Evolutionary conservation across 257 asterid species (phyloP), one percentile per base, ranked within the genome.

Genomic region (Petrea volubilis): DNA sequence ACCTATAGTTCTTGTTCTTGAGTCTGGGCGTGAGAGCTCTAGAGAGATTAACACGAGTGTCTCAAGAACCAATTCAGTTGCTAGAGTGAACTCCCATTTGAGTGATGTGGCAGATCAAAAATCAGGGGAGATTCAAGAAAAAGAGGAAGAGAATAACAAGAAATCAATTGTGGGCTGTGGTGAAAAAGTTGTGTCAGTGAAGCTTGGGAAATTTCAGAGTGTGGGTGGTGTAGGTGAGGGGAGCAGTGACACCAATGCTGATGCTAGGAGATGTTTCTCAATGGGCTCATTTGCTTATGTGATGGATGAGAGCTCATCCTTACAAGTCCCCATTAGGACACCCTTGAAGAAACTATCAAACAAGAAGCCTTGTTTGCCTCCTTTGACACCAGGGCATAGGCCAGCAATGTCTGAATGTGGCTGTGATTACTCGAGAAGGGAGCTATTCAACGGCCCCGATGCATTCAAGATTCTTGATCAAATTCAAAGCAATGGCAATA

Each of bases 261-360:
- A 83, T 75, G 79, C 88, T 56, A 91, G 98, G 25, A 81, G 98
- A 58, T 93, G 98, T 67, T 89, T 91, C 64, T 93, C 98, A 0
- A 91, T 93, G 98, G 97, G 97, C 5, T 91, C 98, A 31, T 89
- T 93, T 76, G 98, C 97, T 31, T 93, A 93, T 72, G 80, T 93
- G 1, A 85, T 93, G 96, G 94, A 91, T 59, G 96, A 85, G 41
- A 86, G 75, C 17, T 71, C 90, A 13, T 55, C 86, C 49, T 77
- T 93, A 21, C 94, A 86, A 78, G 98, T 93, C 2, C 96, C 97
- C 0, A 87, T 93, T 51, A 83, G 86, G 61, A 85, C 96, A 33
- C 93, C 92, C 6, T 1, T 70, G 33, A 90, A 88, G 81, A 89
- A 87, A 66, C 84, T 71, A 17, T 14, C 89, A 0, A 84, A 61